Evolutionary conservation across 2,329 filamentous ascomycete species (phyloP), one percentile per base, ranked within the genome.

Genomic region (Aspergillus tanneri): DNA sequence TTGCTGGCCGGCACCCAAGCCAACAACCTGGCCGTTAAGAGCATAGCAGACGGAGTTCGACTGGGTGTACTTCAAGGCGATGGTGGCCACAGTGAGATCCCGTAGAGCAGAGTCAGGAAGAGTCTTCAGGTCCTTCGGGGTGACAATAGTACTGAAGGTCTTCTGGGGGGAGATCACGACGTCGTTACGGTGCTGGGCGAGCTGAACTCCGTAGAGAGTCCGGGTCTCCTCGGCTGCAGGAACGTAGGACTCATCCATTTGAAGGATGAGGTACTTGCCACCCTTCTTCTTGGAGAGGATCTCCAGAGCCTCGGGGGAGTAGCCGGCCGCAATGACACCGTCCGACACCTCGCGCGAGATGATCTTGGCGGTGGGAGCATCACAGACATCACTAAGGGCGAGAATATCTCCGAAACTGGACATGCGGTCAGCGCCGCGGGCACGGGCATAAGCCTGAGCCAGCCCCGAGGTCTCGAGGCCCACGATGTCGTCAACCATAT

Each of bases 11-110:
- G 93, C 93, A 57, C 93, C 93, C 47, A 99, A 84, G 57, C 93
- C 93, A 61, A 99, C 81, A 62, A 97, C 82, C 74, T 97, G 93
- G 39, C 93, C 93, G 64, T 95, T 91, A 55, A 90, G 79, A 46
- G 93, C 91, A 69, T 97, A 99, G 82, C 92, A 97, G 56, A 99
- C 93, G 21, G 91, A 96, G 82, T 99, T 99, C 68, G 90, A 96
- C 76, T 99, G 91, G 1, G 93, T 99, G 78, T 96, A 99, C 77
- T 99, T 99, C 63, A 97, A 81, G 25, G 93, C 90, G 66, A 99
- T 96, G 47, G 93, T 99, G 46, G 93, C 93, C 38, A 99, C 87
- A 22, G 92, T 91, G 56, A 99, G 78, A 66, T 99, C 93, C 53
- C 92, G 85, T 53, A 92, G 80, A 43, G 93, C 93, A 47, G 82